Evolutionary conservation across 2,329 filamentous ascomycete species (phyloP).

Genomic region (Colletotrichum noveboracense): DNA sequence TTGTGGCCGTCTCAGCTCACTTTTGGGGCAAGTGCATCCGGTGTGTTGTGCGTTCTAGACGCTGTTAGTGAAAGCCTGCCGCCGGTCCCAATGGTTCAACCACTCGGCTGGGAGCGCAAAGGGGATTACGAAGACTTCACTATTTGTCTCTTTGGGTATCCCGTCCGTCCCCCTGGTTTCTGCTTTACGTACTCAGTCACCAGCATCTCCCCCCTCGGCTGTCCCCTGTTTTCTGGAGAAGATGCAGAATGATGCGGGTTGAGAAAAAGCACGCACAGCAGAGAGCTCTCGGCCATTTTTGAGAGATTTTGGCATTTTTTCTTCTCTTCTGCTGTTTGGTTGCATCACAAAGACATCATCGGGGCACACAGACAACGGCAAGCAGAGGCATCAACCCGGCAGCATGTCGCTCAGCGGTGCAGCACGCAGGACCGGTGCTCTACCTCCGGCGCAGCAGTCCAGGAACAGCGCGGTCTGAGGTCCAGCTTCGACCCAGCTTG

Average conservation of each 20-base stretch:
- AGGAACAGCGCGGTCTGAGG: neutral
- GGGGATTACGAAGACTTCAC: neutral
- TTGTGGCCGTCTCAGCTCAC: neutral
- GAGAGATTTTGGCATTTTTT: neutral
- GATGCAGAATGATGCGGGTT: neutral
- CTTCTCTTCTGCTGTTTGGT: neutral
- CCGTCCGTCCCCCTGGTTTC: neutral
- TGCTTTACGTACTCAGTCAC: neutral
- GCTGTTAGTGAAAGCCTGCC: neutral
- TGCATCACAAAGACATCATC: conserved; percentile 20
- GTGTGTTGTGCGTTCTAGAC: neutral
- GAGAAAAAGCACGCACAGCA: neutral
- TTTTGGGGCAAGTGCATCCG: neutral
- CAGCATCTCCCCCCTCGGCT: neutral
- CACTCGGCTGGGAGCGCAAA: neutral
- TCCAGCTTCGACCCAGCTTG: neutral
- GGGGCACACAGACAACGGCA: neutral
- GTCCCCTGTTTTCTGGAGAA: neutral
- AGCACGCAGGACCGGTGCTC: neutral
- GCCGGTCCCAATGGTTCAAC: neutral
- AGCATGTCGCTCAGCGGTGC: neutral
- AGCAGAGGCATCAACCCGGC: neutral
- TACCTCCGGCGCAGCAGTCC: neutral
- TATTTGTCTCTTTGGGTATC: neutral
- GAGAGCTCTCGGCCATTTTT: neutral